phyloP scores from a whole-genome alignment of 2,329 filamentous ascomycete genomes.

The Lithohypha guttulata region DNA sequence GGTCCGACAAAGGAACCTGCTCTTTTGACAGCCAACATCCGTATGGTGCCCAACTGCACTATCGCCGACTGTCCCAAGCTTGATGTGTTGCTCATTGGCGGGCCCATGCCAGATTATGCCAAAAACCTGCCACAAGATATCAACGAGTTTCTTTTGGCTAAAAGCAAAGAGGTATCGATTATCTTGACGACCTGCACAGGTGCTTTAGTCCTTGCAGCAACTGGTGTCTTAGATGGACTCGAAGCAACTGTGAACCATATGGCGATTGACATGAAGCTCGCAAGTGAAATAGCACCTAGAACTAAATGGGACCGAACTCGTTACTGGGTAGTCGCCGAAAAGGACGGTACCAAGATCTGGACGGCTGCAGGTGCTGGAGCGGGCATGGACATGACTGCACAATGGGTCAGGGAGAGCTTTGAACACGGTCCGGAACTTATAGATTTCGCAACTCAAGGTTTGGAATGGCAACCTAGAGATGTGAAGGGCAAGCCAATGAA shows the following conservation, averaged over 20 bases:
- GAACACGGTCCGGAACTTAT: conserved; percentile 18
- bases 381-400: conserved; percentile 36
- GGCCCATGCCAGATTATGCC: conserved; percentile 8
- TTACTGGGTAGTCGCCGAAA: conserved; percentile 31
- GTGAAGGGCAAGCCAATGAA: conserved; percentile 21
- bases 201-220: conserved; percentile 20
- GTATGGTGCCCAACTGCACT: conserved; percentile 11
- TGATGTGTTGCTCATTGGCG: conserved; percentile 13
- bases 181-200: conserved; percentile 14
- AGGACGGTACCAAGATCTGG: conserved; percentile 36
- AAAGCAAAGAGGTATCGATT: conserved; percentile 9
- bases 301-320: conserved; percentile 36
- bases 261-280: conserved; percentile 22
- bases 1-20: conserved; percentile 10
- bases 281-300: conserved; percentile 27
- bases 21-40: conserved; percentile 5
- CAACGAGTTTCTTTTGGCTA: conserved; percentile 9
- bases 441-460: conserved; percentile 4
- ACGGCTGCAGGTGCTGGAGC: conserved; percentile 37
- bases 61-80: conserved; percentile 11
- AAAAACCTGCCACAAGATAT: conserved; percentile 7
- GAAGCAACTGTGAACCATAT: conserved; percentile 36
- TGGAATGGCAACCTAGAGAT: conserved; percentile 32
- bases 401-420: conserved; percentile 31
- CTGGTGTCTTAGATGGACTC: conserved; percentile 34